Base-by-base conservation (phyloP, 805 yeast species). In the Teunomyces stri region DNA sequence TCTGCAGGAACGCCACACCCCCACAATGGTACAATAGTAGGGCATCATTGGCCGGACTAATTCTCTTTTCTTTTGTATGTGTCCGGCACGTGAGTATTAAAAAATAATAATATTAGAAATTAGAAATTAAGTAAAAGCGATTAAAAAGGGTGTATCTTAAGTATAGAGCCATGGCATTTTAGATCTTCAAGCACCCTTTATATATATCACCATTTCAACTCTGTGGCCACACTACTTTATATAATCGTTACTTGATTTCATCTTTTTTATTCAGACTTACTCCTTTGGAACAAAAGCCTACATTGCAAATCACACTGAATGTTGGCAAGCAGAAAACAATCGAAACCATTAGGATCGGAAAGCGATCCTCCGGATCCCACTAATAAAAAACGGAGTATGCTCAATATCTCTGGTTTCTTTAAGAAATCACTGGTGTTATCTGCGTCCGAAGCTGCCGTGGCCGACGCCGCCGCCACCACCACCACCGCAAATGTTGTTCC, bases 321-420 rank as follows among this genome's bases (percentile, higher is more conserved):
- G 16, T 46, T 49, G 42, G 44, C 46, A 36, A 49, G 43, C 36
- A 46, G 52, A 46, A 48, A 48, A 35, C 34, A 29, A 15, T 27
- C 28, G 20, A 31, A 43, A 28, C 44, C 37, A 6, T 13, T 30
- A 37, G 37, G 16, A 4, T 18, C 29, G 44, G 44, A 42, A 25
- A 37, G 25, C 22, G 40, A 20, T 5, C n/a, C 29, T 7, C 28
- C 29, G 13, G 40, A 37, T 11, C 16, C 18, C 13, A 3, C 29
- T 20, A 37, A 37, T 29, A 47, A 46, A 37, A 41, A 47, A 36
- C 41, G 44, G 21, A 36, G 34, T 43, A 48, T 45, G 46, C 48
- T 52, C 44, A 48, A 48, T 35, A 28, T 52, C 30, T 16, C 46
- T 22, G 51, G 51, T 20, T 42, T 52, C 11, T 50, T 52, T 40